These are phyloP conservation scores for Xylaria cubensis DNA, from an alignment of 495 filamentous ascomycete genomes.

Conservation along the genomic window DNA sequence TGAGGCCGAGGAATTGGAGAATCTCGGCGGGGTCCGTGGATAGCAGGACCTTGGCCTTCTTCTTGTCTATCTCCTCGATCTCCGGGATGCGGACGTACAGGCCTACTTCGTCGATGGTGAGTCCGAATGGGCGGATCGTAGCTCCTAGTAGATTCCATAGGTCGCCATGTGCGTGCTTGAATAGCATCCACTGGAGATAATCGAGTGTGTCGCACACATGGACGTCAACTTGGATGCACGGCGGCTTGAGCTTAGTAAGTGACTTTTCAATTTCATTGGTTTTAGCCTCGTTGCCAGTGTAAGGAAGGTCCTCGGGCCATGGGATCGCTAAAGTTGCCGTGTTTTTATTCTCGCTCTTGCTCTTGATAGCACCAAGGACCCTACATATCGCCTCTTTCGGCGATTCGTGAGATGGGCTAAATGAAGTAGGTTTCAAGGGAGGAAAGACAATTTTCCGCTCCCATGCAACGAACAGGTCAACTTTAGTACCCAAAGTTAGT, in stretches of 20 bases:
- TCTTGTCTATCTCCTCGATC: conserved; percentile 63
- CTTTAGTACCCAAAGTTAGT: conserved; percentile 11
- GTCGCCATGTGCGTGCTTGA: conserved; percentile 69
- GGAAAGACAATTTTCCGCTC: conserved; percentile 40
- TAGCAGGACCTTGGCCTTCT: conserved; percentile 62
- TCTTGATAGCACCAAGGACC: conserved; percentile 40
- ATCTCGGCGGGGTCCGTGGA: conserved; percentile 58
- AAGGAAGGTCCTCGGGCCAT: conserved; percentile 46
- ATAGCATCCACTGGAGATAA: conserved; percentile 63
- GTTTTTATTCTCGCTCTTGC: conserved; percentile 37
- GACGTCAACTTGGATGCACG: conserved; percentile 70
- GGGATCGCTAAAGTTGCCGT: conserved; percentile 56
- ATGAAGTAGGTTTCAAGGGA: not conserved
- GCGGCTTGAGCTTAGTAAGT: conserved; percentile 14
- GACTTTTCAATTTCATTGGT: not conserved
- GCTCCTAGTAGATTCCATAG: conserved; percentile 69
- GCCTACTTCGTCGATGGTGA: conserved; percentile 66
- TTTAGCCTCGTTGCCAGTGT: not conserved
- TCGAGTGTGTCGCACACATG: conserved; percentile 52
- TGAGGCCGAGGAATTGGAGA: conserved; percentile 65
- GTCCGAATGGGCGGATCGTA: conserved; percentile 64
- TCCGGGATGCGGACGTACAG: conserved; percentile 67
- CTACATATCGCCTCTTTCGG: conserved; percentile 14
- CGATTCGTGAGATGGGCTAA: not conserved
- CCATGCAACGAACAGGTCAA: conserved; percentile 63